A percentile compares a stretch with the other conserved stretches of the same genome.
These are phyloP conservation scores for Annulohypoxylon stygium DNA, from an alignment of 495 filamentous ascomycete genomes.

Conservation along the genomic window DNA sequence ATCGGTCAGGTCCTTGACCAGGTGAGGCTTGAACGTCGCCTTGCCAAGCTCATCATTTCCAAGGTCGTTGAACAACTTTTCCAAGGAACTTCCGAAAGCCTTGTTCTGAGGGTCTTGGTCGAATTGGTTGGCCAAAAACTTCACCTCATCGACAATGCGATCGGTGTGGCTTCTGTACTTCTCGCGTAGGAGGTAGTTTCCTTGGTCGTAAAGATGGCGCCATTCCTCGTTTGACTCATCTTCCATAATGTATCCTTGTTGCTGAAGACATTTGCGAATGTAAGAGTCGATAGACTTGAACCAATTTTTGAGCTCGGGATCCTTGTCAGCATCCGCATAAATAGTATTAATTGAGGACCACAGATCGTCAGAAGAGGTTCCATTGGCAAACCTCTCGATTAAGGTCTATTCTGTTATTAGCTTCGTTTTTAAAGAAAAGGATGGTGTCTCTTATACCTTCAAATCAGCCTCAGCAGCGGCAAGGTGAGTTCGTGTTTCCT, in stretches of 20 bases:
- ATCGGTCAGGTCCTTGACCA: constrained; percentile 87
- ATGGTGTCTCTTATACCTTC: constrained; percentile 63
- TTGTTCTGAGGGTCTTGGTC: constrained; percentile 88
- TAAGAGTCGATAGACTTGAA: constrained; percentile 83
- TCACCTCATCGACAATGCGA: constrained; percentile 87
- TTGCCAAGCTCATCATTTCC: constrained; percentile 85
- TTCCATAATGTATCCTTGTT: constrained; percentile 92
- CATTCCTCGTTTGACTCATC: constrained; percentile 85
- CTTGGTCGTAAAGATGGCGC: constrained; percentile 86
- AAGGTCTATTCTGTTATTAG: constrained; percentile 76
- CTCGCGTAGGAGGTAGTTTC: constrained; percentile 87
- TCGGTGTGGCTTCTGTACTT: constrained; percentile 91
- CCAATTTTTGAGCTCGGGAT: constrained; percentile 90
- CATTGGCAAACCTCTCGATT: constrained; percentile 95
- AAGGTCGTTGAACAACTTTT: constrained; percentile 89
- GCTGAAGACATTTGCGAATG: constrained; percentile 84
- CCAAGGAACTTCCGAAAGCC: constrained; percentile 76
- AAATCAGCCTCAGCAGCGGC: constrained; percentile 81
- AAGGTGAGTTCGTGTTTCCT: constrained; percentile 76
- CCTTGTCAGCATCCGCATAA: constrained; percentile 90
- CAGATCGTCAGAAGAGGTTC: constrained; percentile 87
- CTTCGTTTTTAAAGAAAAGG: constrained; percentile 47
- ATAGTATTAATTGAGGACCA: constrained; percentile 88
- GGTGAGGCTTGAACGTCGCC: constrained; percentile 88
- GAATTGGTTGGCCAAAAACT: constrained; percentile 90